Percentiles rank a stretch among this genome's conserved stretches.
Conservation (phyloP, 129 eudicot genomes). For the Heracleum sosnowskyi region DNA sequence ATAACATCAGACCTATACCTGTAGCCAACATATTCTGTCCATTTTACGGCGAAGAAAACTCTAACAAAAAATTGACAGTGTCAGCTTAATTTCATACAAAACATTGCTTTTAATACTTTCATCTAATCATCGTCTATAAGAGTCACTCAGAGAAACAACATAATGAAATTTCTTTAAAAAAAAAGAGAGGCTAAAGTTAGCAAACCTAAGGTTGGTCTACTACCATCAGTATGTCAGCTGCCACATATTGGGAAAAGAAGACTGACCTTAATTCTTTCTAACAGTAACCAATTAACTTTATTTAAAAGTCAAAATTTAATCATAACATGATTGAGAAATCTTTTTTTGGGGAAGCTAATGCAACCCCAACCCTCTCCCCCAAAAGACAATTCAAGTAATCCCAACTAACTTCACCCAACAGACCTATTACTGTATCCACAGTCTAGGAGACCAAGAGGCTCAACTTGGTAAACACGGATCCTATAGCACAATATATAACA, state of each 20-base stretch:
- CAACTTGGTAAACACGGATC: too few species aligned
- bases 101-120: too few species aligned
- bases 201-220: neutral
- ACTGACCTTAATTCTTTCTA: neutral
- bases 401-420: neutral
- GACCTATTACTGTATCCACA: neutral
- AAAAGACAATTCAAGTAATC: neutral
- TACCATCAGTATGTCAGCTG: neutral
- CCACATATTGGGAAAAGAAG: neutral
- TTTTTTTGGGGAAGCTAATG: neutral
- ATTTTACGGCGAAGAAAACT: too few species aligned
- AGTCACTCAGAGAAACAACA: too few species aligned
- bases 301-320: too few species aligned
- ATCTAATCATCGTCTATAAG: too few species aligned
- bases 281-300: neutral
- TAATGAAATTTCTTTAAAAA: neutral
- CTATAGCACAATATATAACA: neutral
- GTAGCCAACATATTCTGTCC: too few species aligned
- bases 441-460: too few species aligned
- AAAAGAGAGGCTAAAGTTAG: neutral
- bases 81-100: too few species aligned
- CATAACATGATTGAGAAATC: neutral
- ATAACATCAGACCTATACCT: too few species aligned
- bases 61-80: too few species aligned
- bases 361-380: too few species aligned